phyloP scores from a whole-genome alignment of 306 rosid genomes.

The Bauhinia variegata region DNA sequence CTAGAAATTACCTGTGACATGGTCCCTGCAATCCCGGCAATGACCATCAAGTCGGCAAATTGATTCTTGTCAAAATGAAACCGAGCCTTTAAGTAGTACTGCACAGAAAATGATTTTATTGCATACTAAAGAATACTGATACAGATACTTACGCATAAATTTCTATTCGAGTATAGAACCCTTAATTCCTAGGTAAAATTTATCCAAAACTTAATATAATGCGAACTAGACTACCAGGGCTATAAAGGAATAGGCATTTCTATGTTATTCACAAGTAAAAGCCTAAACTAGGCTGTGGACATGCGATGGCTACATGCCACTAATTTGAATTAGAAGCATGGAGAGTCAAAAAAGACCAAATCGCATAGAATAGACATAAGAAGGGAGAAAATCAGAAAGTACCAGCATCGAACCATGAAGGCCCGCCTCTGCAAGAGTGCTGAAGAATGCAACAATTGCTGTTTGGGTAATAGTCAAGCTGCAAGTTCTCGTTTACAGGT shows the following conservation, averaged over 20 bases:
- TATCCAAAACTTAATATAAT: too few species aligned
- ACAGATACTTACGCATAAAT: not conserved
- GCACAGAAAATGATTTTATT: constrained; percentile 29
- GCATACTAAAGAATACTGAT: not conserved
- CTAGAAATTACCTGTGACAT: constrained; percentile 71
- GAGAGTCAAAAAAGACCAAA: not conserved
- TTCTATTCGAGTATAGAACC: not conserved
- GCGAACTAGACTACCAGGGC: too few species aligned
- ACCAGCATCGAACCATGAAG: constrained; percentile 85
- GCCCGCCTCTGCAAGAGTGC: constrained; percentile 85
- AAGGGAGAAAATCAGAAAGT: constrained; percentile 36
- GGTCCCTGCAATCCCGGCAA: constrained; percentile 75
- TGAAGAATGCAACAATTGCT: constrained; percentile 85
- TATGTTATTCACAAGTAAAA: too few species aligned
- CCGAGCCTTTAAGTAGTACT: constrained; percentile 84
- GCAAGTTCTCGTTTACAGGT: constrained; percentile 31
- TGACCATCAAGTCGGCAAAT: constrained; percentile 91
- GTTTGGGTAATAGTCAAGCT: constrained; percentile 76
- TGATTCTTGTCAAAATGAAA: constrained; percentile 92
- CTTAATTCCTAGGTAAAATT: too few species aligned
- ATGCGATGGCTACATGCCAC: too few species aligned
- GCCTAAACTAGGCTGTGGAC: not conserved
- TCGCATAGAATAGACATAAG: not conserved
- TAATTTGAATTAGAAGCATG: too few species aligned
- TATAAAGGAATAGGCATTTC: not conserved